phyloP scores from a whole-genome alignment of 2,329 filamentous ascomycete genomes.

The Claviceps sp. region DNA sequence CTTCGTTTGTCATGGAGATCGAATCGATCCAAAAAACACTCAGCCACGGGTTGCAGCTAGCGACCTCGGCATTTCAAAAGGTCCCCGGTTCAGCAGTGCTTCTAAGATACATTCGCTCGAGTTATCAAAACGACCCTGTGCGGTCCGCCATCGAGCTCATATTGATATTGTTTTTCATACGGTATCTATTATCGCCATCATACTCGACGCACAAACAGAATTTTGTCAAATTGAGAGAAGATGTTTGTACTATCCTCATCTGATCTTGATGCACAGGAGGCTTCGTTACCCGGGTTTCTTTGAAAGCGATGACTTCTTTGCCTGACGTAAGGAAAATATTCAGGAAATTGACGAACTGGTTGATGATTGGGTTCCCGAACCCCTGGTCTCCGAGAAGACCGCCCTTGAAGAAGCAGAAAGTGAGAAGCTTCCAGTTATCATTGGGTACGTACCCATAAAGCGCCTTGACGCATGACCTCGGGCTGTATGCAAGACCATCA shows the following conservation, averaged over 20 bases:
- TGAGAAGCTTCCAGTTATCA: slow-evolving; percentile 75
- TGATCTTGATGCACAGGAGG: background rate
- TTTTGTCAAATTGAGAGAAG: slow-evolving; percentile 78
- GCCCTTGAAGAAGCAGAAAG: slow-evolving; percentile 66
- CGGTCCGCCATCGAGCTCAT: slow-evolving; percentile 88
- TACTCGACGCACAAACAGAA: slow-evolving; percentile 88
- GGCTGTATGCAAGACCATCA: background rate
- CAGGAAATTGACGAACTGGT: slow-evolving; percentile 91
- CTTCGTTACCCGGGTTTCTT: background rate
- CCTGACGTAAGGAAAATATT: background rate
- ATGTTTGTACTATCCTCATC: slow-evolving; percentile 28
- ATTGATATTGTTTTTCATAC: slow-evolving; percentile 86
- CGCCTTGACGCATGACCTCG: background rate
- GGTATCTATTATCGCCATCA: slow-evolving; percentile 80
- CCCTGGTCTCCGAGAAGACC: slow-evolving; percentile 64
- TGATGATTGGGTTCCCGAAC: slow-evolving; percentile 92
- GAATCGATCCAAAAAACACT: slow-evolving; percentile 42
- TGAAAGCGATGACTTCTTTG: background rate
- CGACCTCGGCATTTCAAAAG: slow-evolving; percentile 62
- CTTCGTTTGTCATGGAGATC: slow-evolving; percentile 42
- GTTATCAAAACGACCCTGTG: slow-evolving; percentile 93
- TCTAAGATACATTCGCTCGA: slow-evolving; percentile 88
- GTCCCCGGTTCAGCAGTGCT: slow-evolving; percentile 90
- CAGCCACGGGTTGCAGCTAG: slow-evolving; percentile 36
- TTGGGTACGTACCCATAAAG: slow-evolving; percentile 48